A percentile compares a stretch with the other conserved stretches of the same genome.
phyloP scores from a whole-genome alignment of 306 rosid genomes.

The Citrullus amarus region DNA sequence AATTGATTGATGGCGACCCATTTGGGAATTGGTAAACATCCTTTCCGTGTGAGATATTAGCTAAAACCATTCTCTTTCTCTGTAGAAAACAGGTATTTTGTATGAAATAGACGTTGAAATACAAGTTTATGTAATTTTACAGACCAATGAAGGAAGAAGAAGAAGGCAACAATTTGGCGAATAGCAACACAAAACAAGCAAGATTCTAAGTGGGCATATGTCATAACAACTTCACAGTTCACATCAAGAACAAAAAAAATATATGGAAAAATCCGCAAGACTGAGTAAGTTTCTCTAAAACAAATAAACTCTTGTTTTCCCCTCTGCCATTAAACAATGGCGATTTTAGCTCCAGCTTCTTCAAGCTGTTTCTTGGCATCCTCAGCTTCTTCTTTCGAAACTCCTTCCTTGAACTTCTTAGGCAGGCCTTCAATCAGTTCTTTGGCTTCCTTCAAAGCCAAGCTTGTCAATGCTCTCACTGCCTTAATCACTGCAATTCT shows the following conservation, averaged over 20 bases:
- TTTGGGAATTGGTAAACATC: neutral
- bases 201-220: neutral
- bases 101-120: neutral
- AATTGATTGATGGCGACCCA: neutral
- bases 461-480: conserved; percentile 66
- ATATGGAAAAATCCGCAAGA: conserved; percentile 1
- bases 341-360: conserved; percentile 81
- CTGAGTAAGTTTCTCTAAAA: neutral
- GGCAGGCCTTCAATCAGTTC: conserved; percentile 87
- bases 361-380: conserved; percentile 92
- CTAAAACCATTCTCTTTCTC: neutral
- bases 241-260: neutral
- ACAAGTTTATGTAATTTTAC: neutral
- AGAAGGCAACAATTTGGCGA: neutral
- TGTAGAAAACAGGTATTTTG: neutral
- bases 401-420: conserved; percentile 78
- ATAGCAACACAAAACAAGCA: neutral
- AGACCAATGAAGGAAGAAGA: neutral
- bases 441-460: conserved; percentile 89
- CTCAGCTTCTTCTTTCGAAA: conserved; percentile 76
- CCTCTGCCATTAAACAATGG: conserved; percentile 25
- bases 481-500: conserved; percentile 82
- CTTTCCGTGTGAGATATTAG: neutral
- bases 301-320: neutral
- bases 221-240: neutral